A percentile compares a stretch with the other conserved stretches of the same genome.
These are phyloP conservation scores for Annulohypoxylon bovei DNA, from an alignment of 495 filamentous ascomycete species.

Conservation along the genomic window DNA sequence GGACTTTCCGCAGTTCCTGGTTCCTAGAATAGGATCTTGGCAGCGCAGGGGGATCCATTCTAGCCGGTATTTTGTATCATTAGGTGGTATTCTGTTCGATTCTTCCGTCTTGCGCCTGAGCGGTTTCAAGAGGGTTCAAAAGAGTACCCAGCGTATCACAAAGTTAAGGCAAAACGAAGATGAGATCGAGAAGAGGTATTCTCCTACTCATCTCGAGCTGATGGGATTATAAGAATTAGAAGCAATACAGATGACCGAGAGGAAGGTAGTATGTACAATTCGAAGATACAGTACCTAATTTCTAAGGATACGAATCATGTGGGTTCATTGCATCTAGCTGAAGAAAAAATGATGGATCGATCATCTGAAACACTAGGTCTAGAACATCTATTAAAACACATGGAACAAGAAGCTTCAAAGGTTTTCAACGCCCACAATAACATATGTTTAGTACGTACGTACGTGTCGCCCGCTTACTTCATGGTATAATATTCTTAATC, in stretches of 20 bases:
- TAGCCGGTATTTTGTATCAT: slow-evolving; percentile 30
- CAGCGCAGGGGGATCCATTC: slow-evolving; percentile 31
- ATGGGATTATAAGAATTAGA: background rate
- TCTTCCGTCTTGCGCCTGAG: background rate
- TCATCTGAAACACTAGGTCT: background rate
- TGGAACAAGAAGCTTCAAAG: slow-evolving; percentile 14
- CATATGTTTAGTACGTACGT: background rate
- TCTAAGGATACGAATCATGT: slow-evolving; percentile 21
- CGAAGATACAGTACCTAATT: no score
- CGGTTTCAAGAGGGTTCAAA: background rate
- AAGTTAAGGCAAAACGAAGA: background rate
- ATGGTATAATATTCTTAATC: no score
- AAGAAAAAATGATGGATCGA: slow-evolving; percentile 17
- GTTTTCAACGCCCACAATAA: background rate
- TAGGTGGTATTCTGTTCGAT: slow-evolving; percentile 21
- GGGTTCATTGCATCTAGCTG: slow-evolving; percentile 11
- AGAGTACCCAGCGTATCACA: background rate
- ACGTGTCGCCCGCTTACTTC: background rate
- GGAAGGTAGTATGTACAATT: background rate
- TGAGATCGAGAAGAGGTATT: background rate
- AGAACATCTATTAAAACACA: slow-evolving; percentile 20
- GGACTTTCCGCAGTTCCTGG: slow-evolving; percentile 24
- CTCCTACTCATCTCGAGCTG: background rate
- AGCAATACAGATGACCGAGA: background rate
- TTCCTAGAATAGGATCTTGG: slow-evolving; percentile 42